Conservation (phyloP, 2,329 filamentous ascomycete species). For the Penicillium sp. region DNA sequence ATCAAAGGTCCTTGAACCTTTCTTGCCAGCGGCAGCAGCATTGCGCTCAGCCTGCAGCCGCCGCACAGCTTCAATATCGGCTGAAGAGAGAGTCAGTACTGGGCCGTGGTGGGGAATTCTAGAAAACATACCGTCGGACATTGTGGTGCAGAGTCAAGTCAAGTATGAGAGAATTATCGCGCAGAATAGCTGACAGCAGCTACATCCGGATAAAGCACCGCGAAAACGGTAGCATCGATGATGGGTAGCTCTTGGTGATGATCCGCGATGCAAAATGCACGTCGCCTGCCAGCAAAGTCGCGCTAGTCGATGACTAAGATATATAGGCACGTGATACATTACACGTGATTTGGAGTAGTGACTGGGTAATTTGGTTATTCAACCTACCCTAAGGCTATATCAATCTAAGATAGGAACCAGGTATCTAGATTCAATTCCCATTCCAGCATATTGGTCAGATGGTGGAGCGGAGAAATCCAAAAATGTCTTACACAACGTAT, state of each 20-base stretch:
- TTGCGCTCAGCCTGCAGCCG: conserved; percentile 92
- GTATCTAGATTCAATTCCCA: not conserved
- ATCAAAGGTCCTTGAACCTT: conserved; percentile 76
- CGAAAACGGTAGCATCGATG: conserved; percentile 28
- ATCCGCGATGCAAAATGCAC: conserved; percentile 22
- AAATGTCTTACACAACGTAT: not conserved
- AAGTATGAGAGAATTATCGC: conserved; percentile 26
- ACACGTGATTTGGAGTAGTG: not conserved
- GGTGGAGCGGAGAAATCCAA: not conserved
- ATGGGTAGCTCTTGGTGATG: conserved; percentile 20
- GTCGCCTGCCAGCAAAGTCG: conserved; percentile 19
- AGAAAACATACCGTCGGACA: conserved; percentile 43
- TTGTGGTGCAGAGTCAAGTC: conserved; percentile 30
- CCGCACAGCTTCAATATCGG: conserved; percentile 82
- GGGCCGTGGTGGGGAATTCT: conserved; percentile 10
- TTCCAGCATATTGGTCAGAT: not conserved
- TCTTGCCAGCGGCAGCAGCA: conserved; percentile 69
- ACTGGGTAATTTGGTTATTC: not conserved
- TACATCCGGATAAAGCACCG: conserved; percentile 37
- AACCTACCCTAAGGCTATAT: not conserved
- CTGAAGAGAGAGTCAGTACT: conserved; percentile 38
- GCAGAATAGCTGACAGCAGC: conserved; percentile 25
- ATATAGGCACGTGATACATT: conserved; percentile 1
- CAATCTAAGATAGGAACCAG: not conserved
- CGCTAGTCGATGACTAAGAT: conserved; percentile 19